These are phyloP conservation scores for Globisporangium alternatum DNA, from an alignment of 352 stramenopile species.

Conservation along the genomic window DNA sequence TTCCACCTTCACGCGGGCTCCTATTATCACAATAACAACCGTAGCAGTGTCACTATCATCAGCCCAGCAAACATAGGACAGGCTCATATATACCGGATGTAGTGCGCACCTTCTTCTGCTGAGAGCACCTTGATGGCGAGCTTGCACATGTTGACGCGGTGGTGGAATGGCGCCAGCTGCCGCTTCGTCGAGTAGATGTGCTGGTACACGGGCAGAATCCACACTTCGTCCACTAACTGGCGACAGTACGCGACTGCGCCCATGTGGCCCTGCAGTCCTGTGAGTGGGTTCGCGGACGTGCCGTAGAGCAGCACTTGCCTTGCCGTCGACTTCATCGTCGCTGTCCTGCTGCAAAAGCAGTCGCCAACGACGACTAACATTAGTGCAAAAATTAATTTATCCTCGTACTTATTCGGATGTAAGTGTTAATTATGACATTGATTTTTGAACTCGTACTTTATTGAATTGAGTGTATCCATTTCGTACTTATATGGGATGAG, in stretches of 20 bases:
- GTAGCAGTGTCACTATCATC: neutral
- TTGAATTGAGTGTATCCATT: too few relatives aligned
- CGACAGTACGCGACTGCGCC: conserved; percentile 67
- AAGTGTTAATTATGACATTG: too few relatives aligned
- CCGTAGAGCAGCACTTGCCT: conserved; percentile 78
- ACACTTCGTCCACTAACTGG: conserved; percentile 78
- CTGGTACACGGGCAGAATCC: conserved; percentile 87
- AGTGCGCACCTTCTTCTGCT: conserved; percentile 5
- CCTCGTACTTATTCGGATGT: too few relatives aligned
- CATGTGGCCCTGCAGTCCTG: conserved; percentile 69
- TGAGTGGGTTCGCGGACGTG: conserved; percentile 84
- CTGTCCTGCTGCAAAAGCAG: neutral
- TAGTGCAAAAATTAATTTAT: too few relatives aligned
- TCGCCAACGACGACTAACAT: too few relatives aligned
- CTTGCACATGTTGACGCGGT: conserved; percentile 72
- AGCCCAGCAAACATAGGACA: neutral
- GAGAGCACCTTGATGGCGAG: conserved; percentile 46
- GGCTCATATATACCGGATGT: too few relatives aligned
- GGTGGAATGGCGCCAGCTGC: conserved; percentile 64
- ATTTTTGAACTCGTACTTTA: too few relatives aligned
- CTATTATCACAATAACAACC: conserved; percentile 7
- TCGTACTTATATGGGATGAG: too few relatives aligned
- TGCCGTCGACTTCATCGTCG: conserved; percentile 8
- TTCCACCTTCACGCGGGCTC: conserved; percentile 44
- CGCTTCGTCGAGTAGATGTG: conserved; percentile 87